Conservation (phyloP, 306 rosid species). For the Alnus rubra region DNA sequence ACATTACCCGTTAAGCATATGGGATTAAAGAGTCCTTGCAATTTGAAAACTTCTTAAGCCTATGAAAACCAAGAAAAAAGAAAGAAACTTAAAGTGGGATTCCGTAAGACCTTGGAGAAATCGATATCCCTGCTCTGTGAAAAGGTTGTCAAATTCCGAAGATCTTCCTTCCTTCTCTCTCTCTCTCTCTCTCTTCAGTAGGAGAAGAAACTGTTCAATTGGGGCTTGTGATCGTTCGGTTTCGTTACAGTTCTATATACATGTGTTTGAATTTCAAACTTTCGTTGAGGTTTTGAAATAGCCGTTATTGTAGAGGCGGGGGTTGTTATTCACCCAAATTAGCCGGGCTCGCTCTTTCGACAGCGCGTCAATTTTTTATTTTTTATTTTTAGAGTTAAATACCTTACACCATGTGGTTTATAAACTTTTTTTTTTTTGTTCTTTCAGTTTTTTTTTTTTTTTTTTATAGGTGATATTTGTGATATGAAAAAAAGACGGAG, state of each 20-base stretch:
- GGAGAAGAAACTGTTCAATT: conserved; percentile 12
- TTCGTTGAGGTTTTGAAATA: conserved; percentile 11
- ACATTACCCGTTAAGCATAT: neutral
- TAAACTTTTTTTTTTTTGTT: too few relatives aligned
- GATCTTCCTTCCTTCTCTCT: conserved; percentile 1
- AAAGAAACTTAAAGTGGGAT: conserved; percentile 1
- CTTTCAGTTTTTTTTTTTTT: too few relatives aligned
- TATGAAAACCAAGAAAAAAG: conserved; percentile 3
- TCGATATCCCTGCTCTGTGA: conserved; percentile 8
- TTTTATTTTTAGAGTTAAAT: too few relatives aligned
- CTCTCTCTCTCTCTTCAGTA: neutral
- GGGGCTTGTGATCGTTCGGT: neutral
- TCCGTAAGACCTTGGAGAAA: conserved; percentile 22
- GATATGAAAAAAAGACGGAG: too few relatives aligned
- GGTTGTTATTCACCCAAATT: neutral
- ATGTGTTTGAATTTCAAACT: conserved; percentile 23
- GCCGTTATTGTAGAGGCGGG: conserved; percentile 19
- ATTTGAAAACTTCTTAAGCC: neutral
- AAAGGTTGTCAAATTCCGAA: neutral
- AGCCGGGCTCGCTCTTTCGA: neutral
- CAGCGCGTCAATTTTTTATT: neutral
- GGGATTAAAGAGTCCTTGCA: neutral
- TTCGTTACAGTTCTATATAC: neutral
- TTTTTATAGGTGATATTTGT: too few relatives aligned
- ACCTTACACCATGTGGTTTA: too few relatives aligned